Base-by-base conservation (phyloP, 345 rosid species). In the Murraya paniculata region DNA sequence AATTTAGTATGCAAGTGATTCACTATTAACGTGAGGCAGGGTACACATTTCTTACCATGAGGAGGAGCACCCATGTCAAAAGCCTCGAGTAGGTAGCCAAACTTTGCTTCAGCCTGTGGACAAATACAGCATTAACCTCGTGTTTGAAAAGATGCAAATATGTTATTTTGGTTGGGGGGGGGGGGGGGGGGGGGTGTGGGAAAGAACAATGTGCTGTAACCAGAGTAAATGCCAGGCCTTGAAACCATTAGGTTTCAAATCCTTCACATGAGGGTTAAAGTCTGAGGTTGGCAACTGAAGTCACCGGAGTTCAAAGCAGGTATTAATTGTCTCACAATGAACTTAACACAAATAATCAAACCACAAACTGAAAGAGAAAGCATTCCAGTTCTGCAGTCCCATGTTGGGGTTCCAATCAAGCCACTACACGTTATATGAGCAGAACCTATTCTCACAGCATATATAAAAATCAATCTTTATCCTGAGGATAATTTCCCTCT, bases 51-150 rank as follows among this genome's bases (percentile, higher is more conserved):
- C 81, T 74, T 87, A 93, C 99, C 99, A 80, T 93, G 98, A 48
- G 99, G 99, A 70, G 99, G 99, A 78, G 99, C 99, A 79, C 99
- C 99, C 91, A 94, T 94, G 81, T 96, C 98, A 66, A 96, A 88
- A 79, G 98, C 98, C 89, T 96, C 99, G 71, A 93, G 84, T 75
- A 96, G 97, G 85, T 94, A 96, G 39, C 98, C 99, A 79, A 96
- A 96, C 89, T 96, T 92, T 16, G 83, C 88, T 89, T 96, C 98
- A 58, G 98, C 98, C 99, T 93, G 86, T 64, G 74, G 64, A 80
- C 24, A 71, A 57, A 75, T 53, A 31, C 58, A 64, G 57, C 55
- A 60, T n/a, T 68, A 18, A 16, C 69, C 62, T 19, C 58, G 35
- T 41, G 18, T 39, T 3, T 13, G 38, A 28, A 35, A 73, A 24